Percentiles rank a stretch among this genome's conserved stretches.
phyloP scores from a whole-genome alignment of 148 eudicot genomes.

The Nyssa sinensis region DNA sequence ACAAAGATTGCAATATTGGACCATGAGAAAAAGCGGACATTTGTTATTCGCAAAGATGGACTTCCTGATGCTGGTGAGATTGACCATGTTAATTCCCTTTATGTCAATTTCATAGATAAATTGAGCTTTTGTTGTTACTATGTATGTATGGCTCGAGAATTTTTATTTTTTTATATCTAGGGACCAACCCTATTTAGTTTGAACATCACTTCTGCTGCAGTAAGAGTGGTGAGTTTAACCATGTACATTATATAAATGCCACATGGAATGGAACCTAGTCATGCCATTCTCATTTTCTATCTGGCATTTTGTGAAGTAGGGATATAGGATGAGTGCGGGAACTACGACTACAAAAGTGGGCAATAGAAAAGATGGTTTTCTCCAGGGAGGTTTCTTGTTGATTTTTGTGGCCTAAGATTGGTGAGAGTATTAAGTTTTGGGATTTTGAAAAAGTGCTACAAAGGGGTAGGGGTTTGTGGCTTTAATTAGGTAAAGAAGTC shows the following conservation, averaged over 20 bases:
- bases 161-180: neutral
- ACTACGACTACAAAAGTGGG: no score
- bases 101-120: neutral
- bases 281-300: neutral
- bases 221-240: neutral
- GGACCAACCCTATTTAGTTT: neutral
- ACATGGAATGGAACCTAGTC: neutral
- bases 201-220: neutral
- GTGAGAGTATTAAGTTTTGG: no score
- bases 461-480: no score
- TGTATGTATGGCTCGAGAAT: neutral
- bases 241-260: neutral
- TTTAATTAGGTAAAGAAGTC: no score
- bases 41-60: slow-evolving; percentile 91
- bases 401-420: no score
- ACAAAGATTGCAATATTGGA: slow-evolving; percentile 83
- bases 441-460: no score
- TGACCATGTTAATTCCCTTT: slow-evolving; percentile 1
- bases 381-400: no score
- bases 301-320: no score
- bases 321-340: no score
- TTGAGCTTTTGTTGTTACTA: slow-evolving; percentile 2
- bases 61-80: slow-evolving; percentile 92
- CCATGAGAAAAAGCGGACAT: slow-evolving; percentile 91
- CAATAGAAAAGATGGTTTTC: no score